Evolutionary conservation across 1,284 basidiomycete genomes (phyloP), one percentile per base, ranked within the genome.

Genomic region (Austroboletus novae-zelandiae): DNA sequence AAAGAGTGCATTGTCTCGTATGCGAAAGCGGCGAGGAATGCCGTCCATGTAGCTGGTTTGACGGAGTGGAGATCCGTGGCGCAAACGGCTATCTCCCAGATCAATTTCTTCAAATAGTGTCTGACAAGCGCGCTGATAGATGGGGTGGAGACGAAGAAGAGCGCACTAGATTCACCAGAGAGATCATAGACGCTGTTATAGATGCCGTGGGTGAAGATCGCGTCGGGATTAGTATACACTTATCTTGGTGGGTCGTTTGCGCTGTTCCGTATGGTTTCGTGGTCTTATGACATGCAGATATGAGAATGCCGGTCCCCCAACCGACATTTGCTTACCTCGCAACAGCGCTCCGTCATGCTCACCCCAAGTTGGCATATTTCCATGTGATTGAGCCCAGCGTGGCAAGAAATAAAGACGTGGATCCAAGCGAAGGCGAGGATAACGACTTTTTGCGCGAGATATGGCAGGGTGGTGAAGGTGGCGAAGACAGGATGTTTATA

Each of bases 141-240:
- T 85, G 80, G 61, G 81, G 82, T 1, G 81, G 81, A 7, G 74
- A 72, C 9, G 57, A 80, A 42, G 74, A 78, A 64, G 78, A 77
- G 52, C 70, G 81, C 18, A 62, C 71, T 4, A 69, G 73, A 36
- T 81, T 83, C 25, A 45, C 71, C 56, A 36, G 80, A 51, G 69
- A 72, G 57, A 69, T 82, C 13, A 65, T 81, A 3, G 73, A 78
- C 17, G 74, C 77, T 1, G 58, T 78, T 0, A 65, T 62, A 6
- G 60, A 70, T 3, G 69, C 68, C 0, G 57, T 79, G 15, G 78
- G 77, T 0, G 57, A 64, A 18, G 60, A 69, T 18, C 70, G 69
- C 25, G 71, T 74, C 4, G 81, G 70, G 0, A 66, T 87, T 45
- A 73, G 83, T 9, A 53, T 85, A 27, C 7, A 9, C 25, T 27